These are phyloP conservation scores for Orbilia quercus DNA, from an alignment of 2,329 filamentous ascomycete genomes.

Conservation along the genomic window DNA sequence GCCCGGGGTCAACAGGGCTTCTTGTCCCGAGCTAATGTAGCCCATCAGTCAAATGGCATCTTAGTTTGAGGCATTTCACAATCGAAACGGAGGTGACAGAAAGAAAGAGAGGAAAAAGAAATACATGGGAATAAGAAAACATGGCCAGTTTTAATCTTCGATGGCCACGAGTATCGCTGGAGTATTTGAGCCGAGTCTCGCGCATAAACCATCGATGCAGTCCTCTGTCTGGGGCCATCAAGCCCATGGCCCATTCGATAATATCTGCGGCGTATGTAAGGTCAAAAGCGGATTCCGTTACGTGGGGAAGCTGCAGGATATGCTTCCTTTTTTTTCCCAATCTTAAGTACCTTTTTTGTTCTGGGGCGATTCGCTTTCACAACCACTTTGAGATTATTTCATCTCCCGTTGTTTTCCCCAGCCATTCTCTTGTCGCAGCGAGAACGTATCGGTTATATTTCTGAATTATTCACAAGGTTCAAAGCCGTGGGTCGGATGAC, in stretches of 20 bases:
- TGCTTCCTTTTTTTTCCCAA: constrained; percentile 26
- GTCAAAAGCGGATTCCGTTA: constrained; percentile 42
- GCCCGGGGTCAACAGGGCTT: constrained; percentile 52
- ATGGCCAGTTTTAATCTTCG: constrained; percentile 4
- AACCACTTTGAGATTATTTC: constrained; percentile 34
- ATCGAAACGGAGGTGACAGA: constrained; percentile 9
- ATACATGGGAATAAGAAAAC: constrained; percentile 31
- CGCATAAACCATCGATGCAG: constrained; percentile 39
- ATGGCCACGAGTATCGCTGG: constrained; percentile 17
- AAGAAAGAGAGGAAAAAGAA: constrained; percentile 12
- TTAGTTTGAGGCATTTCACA: constrained; percentile 57
- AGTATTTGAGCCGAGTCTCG: constrained; percentile 45
- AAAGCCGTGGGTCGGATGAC: constrained; percentile 55
- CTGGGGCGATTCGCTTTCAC: constrained; percentile 21
- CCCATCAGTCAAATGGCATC: constrained; percentile 49
- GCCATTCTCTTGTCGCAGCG: constrained; percentile 35
- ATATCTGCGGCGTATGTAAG: constrained; percentile 31
- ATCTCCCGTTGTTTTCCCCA: constrained; percentile 22
- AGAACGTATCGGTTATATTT: constrained; percentile 43
- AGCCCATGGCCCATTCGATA: constrained; percentile 10
- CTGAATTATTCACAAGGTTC: constrained; percentile 36
- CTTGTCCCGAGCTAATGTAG: constrained; percentile 51
- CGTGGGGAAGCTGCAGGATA: constrained; percentile 51
- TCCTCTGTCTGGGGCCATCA: constrained; percentile 25
- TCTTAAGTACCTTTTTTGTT: background rate